Percentiles rank a stretch among this genome's conserved stretches.
Evolutionary conservation across 2,329 filamentous ascomycete genomes (phyloP).

Genomic region (Furcasterigmium sp.): DNA sequence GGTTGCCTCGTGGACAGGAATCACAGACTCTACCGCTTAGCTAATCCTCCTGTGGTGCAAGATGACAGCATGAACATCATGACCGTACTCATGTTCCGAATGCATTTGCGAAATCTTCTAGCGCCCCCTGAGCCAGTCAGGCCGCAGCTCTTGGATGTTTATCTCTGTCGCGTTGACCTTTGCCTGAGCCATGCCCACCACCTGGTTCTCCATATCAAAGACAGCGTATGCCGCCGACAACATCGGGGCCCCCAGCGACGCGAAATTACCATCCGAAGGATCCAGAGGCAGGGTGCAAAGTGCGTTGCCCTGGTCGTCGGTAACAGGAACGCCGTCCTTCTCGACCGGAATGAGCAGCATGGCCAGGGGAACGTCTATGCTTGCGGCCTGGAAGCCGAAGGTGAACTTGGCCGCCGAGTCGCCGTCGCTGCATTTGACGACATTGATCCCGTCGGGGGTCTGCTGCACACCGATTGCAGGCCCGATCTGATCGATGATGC

Average conservation of each 20-base stretch:
- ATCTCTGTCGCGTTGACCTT: conserved; percentile 4
- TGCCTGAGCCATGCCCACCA: conserved; percentile 5
- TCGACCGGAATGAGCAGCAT: conserved; percentile 1
- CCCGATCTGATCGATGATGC: neutral
- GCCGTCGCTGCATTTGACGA: neutral
- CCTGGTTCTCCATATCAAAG: conserved; percentile 3
- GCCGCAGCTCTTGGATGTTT: neutral
- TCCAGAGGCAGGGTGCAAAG: conserved; percentile 1
- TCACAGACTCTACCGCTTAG: too few species aligned
- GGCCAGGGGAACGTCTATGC: neutral
- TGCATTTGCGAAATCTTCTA: too few species aligned
- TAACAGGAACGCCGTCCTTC: too few species aligned
- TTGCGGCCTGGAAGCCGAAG: neutral
- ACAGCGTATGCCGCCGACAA: conserved; percentile 5
- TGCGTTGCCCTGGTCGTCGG: neutral
- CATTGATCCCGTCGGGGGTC: neutral
- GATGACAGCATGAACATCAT: too few species aligned
- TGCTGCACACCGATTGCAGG: neutral
- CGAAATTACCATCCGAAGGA: neutral
- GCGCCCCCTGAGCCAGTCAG: neutral
- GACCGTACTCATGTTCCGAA: too few species aligned
- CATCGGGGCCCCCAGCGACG: conserved; percentile 1
- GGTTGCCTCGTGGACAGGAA: too few species aligned
- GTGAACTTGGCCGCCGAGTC: neutral
- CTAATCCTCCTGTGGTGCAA: too few species aligned